A percentile compares a stretch with the other conserved stretches of the same genome.
These are phyloP conservation scores for Rhizophagus sp. DNA, from an alignment of 192 early-diverging fungal genomes.

Conservation along the genomic window DNA sequence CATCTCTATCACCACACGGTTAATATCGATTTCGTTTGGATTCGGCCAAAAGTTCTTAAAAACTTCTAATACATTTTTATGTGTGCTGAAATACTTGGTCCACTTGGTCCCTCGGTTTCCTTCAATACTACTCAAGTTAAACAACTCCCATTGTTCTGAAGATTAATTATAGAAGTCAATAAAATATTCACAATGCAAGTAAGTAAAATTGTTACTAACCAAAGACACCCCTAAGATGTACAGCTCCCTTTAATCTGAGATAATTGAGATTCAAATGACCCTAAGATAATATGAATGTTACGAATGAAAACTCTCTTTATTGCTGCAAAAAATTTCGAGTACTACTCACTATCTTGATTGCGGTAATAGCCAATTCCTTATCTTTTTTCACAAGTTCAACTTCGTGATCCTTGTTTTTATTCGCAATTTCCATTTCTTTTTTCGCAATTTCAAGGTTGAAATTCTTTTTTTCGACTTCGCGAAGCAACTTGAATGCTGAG, in stretches of 20 bases:
- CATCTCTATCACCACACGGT: background rate
- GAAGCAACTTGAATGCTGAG: too few relatives aligned
- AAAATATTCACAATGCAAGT: background rate
- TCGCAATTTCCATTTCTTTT: too few relatives aligned
- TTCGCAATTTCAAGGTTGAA: too few relatives aligned
- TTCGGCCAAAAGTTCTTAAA: background rate
- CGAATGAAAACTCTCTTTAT: background rate
- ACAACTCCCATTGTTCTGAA: conserved; percentile 1
- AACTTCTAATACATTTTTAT: background rate
- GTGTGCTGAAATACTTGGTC: too few relatives aligned
- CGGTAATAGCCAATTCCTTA: too few relatives aligned
- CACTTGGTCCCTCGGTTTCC: too few relatives aligned
- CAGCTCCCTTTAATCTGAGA: conserved; percentile 5
- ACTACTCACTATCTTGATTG: background rate
- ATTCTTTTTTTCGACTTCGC: too few relatives aligned
- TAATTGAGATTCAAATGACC: background rate
- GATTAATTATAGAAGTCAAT: background rate
- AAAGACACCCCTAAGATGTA: conserved; percentile 10
- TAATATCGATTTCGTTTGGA: background rate
- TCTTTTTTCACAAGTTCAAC: too few relatives aligned
- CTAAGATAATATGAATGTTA: background rate
- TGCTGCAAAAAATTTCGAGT: background rate
- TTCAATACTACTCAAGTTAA: too few relatives aligned
- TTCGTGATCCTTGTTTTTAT: too few relatives aligned
- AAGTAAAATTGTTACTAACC: conserved; percentile 15